Evolutionary conservation across 139 green algal species (phyloP), one percentile per base, ranked within the genome.

Genomic region (Closterium sp.): DNA sequence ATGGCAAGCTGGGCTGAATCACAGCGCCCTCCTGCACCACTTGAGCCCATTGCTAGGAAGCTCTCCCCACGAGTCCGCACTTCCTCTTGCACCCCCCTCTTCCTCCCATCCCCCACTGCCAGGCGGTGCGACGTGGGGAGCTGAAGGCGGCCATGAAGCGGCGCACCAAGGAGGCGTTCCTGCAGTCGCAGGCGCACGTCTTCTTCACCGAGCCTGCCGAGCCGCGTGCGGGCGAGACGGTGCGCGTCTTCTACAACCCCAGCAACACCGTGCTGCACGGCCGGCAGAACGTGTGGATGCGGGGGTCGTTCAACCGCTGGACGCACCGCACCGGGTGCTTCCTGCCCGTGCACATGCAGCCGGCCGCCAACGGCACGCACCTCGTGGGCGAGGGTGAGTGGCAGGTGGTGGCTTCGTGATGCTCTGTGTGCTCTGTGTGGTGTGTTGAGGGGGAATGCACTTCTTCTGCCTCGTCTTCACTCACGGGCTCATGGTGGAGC

Each of bases 171-270:
- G 81, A 31, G 7, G 81, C 81, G 4, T 86, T 86, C 81, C 81
- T 86, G 81, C 81, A 86, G 81, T 86, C 81, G n/a, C 81, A 86
- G 81, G 81, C 36, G 86, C 28, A 35, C 34, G 90, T 93, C 16
- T 93, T 85, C 85, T 93, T 36, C 87, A 92, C 87, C 9, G 69
- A 91, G 33, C 91, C 91, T 9, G 36, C 32, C 28, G 28, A 88
- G 34, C 21, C 93, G 64, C n/a, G 31, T 10, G 69, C 88, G 0
- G 88, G 91, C 9, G 86, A 23, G 28, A 34, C 64, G 28, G 91
- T 76, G 30, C 87, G 21, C 23, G 94, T 99, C 3, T 98, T 95
- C 91, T 99, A 99, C 96, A 98, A 99, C 95, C 97, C 98, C 25
- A 95, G 97, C 89, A 92, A 95, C 91, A 99, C 97, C 0, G 90